These are phyloP conservation scores for Trifolium dubium DNA, from an alignment of 306 rosid species.

Conservation along the genomic window DNA sequence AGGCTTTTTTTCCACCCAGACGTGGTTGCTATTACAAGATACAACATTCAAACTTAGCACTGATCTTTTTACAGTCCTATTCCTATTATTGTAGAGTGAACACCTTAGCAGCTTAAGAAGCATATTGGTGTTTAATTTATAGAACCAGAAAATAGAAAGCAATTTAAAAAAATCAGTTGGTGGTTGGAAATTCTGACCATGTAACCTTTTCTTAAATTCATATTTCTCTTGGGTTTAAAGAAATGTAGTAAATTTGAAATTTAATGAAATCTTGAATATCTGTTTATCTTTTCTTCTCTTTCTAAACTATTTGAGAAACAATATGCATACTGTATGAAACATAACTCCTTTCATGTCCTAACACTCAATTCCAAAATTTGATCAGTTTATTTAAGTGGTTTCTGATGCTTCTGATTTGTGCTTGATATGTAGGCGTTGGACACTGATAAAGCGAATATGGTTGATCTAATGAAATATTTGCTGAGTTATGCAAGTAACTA, in stretches of 20 bases:
- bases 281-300: conserved; percentile 16
- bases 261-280: conserved; percentile 17
- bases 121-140: not conserved
- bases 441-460: conserved; percentile 64
- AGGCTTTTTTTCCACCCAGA: not conserved
- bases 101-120: not conserved
- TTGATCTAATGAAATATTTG: conserved; percentile 88
- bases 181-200: conserved; percentile 11
- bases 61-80: conserved; percentile 11
- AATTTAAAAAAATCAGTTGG: conserved; percentile 11
- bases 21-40: not conserved
- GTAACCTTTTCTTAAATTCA: conserved; percentile 16
- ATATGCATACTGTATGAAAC: conserved; percentile 4
- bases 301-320: conserved; percentile 20
- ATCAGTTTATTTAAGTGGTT: conserved; percentile 7
- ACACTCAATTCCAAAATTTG: conserved; percentile 12
- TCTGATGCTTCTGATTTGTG: conserved; percentile 40
- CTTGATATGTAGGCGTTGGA: conserved; percentile 58
- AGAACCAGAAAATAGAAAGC: conserved; percentile 1
- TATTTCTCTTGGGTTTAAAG: not conserved
- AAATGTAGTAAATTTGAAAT: conserved; percentile 17
- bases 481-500: conserved; percentile 76
- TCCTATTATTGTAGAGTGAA: not conserved
- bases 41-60: not conserved
- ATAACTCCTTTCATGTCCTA: conserved; percentile 27